These are phyloP conservation scores for Neurospora intermedia DNA, from an alignment of 495 filamentous ascomycete genomes.

Conservation along the genomic window DNA sequence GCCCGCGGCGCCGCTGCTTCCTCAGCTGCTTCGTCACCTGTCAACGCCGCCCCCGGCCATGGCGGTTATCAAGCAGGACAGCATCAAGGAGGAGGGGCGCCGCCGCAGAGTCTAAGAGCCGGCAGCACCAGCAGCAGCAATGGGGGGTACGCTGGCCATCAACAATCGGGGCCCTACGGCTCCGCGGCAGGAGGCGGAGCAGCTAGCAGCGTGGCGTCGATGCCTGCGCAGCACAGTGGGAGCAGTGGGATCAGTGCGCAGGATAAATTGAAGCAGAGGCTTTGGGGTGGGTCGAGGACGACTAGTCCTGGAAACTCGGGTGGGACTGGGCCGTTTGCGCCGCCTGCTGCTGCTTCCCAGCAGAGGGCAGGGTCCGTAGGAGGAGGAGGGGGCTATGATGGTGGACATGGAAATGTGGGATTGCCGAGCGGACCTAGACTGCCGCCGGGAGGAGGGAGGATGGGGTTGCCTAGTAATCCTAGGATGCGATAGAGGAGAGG, in stretches of 20 bases:
- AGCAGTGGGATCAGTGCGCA: slow-evolving; percentile 25
- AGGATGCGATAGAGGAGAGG: not conserved
- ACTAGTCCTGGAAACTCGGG: slow-evolving; percentile 20
- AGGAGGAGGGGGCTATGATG: not conserved
- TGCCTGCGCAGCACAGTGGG: not conserved
- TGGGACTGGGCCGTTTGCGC: slow-evolving; percentile 24
- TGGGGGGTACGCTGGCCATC: slow-evolving; percentile 14
- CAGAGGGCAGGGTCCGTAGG: not conserved
- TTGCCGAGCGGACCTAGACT: not conserved
- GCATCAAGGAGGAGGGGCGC: slow-evolving; percentile 40
- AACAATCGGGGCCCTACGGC: slow-evolving; percentile 15
- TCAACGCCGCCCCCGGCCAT: slow-evolving; percentile 39
- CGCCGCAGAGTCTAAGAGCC: slow-evolving; percentile 40
- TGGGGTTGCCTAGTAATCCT: not conserved
- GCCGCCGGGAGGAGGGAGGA: not conserved
- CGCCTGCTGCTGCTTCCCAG: slow-evolving; percentile 18
- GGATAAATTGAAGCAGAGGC: slow-evolving; percentile 39
- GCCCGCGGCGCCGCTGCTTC: slow-evolving; percentile 3
- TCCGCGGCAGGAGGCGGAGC: slow-evolving; percentile 19
- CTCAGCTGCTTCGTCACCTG: not conserved
- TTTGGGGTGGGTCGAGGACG: slow-evolving; percentile 37
- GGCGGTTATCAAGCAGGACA: slow-evolving; percentile 41
- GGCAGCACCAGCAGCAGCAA: not conserved
- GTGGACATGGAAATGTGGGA: not conserved
- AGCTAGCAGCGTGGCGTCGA: slow-evolving; percentile 8